Base-by-base conservation (phyloP, 176 grass and related monocot genomes). In the Otatea glauca region DNA sequence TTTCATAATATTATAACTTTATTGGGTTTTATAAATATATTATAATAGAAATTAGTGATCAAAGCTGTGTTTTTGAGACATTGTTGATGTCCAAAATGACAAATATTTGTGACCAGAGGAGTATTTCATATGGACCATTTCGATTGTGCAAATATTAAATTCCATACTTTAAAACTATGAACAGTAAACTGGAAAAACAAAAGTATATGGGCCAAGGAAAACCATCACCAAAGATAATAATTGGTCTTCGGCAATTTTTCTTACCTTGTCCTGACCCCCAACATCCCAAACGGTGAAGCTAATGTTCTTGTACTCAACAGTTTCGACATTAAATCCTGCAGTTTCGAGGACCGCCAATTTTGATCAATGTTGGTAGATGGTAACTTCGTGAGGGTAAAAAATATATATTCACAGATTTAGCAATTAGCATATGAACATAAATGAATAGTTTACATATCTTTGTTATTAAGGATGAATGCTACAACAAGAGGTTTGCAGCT, bases 261-360 rank as follows among this genome's bases (percentile, higher is more conserved):
- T 62, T 75, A 80, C 89, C 89, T 90, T 90, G 84, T 90, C 89
- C 80, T 90, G 89, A 74, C 89, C 89, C 43, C 89, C 89, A 5
- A 90, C 89, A 90, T 90, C 89, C 89, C 89, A 90, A 35, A 90
- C 89, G 5, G 89, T 90, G 80, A 90, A 90, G 43, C 89, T 90
- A 75, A 90, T 90, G 89, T 90, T 90, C 84, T 90, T 90, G 89
- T 90, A 90, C 68, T 90, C 89, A 1, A 90, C 89, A 79, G 89
- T 90, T 87, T 90, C 89, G 0, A 90, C 89, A 73, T 90, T 90
- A 68, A 90, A 90, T n/a, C 89, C 89, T 90, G 89, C 68, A 83
- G 14, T 69, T 85, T 42, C 23, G 32, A 53, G 35, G 50, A 54
- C 4, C 51, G 5, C 0, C 24, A 69, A 4, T 74, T 51, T 86